These are phyloP conservation scores for Agrostemma githago DNA, from an alignment of 148 eudicot genomes.

Conservation along the genomic window DNA sequence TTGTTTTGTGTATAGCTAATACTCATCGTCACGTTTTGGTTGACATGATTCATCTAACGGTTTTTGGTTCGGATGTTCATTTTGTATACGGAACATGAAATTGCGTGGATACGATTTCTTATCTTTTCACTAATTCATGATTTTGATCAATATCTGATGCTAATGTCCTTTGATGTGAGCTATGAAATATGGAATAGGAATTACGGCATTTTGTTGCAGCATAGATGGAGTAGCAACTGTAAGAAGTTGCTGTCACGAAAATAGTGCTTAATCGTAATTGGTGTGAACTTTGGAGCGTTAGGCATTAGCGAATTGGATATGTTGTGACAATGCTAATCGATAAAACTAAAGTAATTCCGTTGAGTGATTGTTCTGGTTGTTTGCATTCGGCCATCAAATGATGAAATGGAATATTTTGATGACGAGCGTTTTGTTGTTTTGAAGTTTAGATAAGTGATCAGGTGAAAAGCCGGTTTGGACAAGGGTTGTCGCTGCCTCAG, in stretches of 20 bases:
- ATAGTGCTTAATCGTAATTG: neutral
- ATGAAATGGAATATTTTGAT: neutral
- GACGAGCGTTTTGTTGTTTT: conserved; percentile 8
- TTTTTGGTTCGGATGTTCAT: neutral
- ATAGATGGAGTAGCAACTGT: neutral
- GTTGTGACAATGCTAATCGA: too few species aligned
- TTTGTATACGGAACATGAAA: conserved; percentile 61
- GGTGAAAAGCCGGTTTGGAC: conserved; percentile 62
- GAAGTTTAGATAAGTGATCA: conserved; percentile 72
- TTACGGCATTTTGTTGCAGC: too few species aligned
- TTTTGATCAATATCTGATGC: neutral
- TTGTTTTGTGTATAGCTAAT: neutral
- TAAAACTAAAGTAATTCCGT: too few species aligned
- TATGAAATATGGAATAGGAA: neutral
- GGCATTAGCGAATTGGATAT: neutral
- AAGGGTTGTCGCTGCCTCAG: conserved; percentile 82
- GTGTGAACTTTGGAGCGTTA: neutral
- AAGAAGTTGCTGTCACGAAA: neutral
- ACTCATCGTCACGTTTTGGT: neutral
- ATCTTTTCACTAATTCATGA: neutral
- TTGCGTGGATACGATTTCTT: conserved; percentile 73
- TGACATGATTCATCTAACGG: neutral
- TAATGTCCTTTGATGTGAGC: neutral
- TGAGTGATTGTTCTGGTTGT: neutral
- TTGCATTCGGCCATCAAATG: neutral